Conservation (phyloP, 2,329 filamentous ascomycete species). For the Aspergillus carbonarius region DNA sequence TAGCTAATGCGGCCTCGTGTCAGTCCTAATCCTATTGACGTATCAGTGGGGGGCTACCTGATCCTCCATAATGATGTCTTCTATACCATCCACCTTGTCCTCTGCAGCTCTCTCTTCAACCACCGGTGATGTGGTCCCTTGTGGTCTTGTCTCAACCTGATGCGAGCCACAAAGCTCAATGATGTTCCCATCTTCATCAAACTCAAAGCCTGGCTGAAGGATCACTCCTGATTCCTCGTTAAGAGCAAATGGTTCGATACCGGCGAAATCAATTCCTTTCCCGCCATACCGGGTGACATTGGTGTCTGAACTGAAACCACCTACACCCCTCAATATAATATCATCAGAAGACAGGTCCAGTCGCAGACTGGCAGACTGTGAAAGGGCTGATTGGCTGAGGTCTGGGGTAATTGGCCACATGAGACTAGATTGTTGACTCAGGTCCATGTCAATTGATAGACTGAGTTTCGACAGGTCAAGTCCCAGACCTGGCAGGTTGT, state of each 20-base stretch:
- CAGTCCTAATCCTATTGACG: background rate
- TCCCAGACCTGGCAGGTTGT: slow-evolving; percentile 60
- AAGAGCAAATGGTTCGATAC: slow-evolving; percentile 23
- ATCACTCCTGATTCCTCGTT: slow-evolving; percentile 48
- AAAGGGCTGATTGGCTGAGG: slow-evolving; percentile 29
- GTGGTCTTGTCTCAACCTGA: slow-evolving; percentile 13
- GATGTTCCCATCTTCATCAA: slow-evolving; percentile 63
- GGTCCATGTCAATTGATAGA: slow-evolving; percentile 32
- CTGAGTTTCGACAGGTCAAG: slow-evolving; percentile 52
- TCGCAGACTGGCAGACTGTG: slow-evolving; percentile 32
- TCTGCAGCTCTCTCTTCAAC: slow-evolving; percentile 29
- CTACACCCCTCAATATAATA: slow-evolving; percentile 34
- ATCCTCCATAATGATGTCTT: slow-evolving; percentile 33
- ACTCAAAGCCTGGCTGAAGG: slow-evolving; percentile 58
- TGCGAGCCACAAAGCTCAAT: slow-evolving; percentile 43
- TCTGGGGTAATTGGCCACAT: slow-evolving; percentile 35
- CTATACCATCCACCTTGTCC: slow-evolving; percentile 29
- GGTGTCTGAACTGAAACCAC: slow-evolving; percentile 42
- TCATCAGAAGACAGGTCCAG: slow-evolving; percentile 52
- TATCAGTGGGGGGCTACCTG: slow-evolving; percentile 8
- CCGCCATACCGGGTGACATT: slow-evolving; percentile 41
- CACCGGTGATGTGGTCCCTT: slow-evolving; percentile 12
- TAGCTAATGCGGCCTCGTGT: slow-evolving; percentile 14
- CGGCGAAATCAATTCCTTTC: slow-evolving; percentile 32
- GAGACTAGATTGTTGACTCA: slow-evolving; percentile 33